Base-by-base conservation (phyloP, 495 filamentous ascomycete species). In the Tuber brumale region DNA sequence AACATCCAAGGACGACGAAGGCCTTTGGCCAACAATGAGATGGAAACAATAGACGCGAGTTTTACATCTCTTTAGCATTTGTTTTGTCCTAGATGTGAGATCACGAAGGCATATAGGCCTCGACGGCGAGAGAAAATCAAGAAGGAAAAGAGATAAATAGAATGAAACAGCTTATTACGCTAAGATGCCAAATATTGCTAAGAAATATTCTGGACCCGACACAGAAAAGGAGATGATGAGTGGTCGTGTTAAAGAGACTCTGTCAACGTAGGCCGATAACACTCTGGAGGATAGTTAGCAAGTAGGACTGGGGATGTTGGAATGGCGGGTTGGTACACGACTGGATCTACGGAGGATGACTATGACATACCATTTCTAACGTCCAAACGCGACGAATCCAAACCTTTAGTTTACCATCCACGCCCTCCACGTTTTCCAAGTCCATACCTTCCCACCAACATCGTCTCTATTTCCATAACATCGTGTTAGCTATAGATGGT, bases 381-480 rank as follows among this genome's bases (percentile, higher is more conserved):
- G 95, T 99, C 95, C 95, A 99, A 76, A 99, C 95, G 81, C 95
- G 87, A 76, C 95, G 88, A 81, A 98, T 97, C 95, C 95, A 99
- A 76, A 98, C 93, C 85, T 98, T 99, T 81, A 99, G 86, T 80
- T 90, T 92, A 42, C 95, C 96, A 48, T 97, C 90, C 23, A 97
- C 89, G 18, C 95, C 95, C 71, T 97, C 96, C 21, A 99, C 92
- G 74, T 91, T 85, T 27, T 93, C 89, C 35, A 99, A 86, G 82
- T 97, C 95, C n/a, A 97, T 91, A 14, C 95, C 96, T 83, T 98
- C 95, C 95, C 95, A 99, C 95, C 95, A 99, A 86, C 95, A 99
- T 83, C 95, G 88, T 70, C 95, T 88, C 81, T 83, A 19, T 14
- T 27, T 61, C 39, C 39, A 74, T 44, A 14, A 72, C 45, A 42